Percentiles rank a stretch among this genome's conserved stretches.
Evolutionary conservation across 2,329 filamentous ascomycete genomes (phyloP).

Genomic region (Keithomyces neogunnii): DNA sequence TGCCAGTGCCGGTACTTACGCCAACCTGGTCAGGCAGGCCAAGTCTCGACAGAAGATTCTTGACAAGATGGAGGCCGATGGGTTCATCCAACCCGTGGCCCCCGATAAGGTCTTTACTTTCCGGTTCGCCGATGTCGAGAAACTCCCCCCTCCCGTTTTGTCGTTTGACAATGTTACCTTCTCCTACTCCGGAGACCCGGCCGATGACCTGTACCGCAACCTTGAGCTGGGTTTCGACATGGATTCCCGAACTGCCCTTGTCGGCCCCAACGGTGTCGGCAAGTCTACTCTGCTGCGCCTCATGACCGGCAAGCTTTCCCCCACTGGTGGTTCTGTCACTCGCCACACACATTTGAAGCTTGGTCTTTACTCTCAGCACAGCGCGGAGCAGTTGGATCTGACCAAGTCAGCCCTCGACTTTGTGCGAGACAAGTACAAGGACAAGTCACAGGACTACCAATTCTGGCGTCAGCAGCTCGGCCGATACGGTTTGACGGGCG

Average conservation of each 20-base stretch:
- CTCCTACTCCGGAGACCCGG: conserved; percentile 83
- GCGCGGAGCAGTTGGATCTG: conserved; percentile 92
- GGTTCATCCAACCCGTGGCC: conserved; percentile 87
- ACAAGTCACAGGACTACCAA: conserved; percentile 93
- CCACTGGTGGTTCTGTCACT: conserved; percentile 72
- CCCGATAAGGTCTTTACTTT: conserved; percentile 89
- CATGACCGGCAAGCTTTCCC: conserved; percentile 91
- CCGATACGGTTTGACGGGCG: conserved; percentile 85
- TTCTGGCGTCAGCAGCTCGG: conserved; percentile 99
- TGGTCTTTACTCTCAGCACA: conserved; percentile 97
- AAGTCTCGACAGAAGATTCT: conserved; percentile 99
- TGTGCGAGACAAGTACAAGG: conserved; percentile 86
- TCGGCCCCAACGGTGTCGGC: conserved; percentile 97
- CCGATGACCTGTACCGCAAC: conserved; percentile 93
- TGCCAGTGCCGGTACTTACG: conserved; percentile 97
- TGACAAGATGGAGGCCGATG: conserved; percentile 99
- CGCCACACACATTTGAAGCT: conserved; percentile 98
- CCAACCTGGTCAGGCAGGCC: conserved; percentile 97
- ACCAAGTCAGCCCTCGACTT: conserved; percentile 98
- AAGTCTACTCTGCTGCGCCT: conserved; percentile 94
- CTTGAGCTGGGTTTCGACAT: conserved; percentile 98
- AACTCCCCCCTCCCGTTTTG: conserved; percentile 94
- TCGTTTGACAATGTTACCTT: conserved; percentile 97
- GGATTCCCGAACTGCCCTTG: conserved; percentile 94
- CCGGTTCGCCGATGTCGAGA: conserved; percentile 97